phyloP scores from a whole-genome alignment of 805 yeast species.

The Brettanomyces nanus region DNA sequence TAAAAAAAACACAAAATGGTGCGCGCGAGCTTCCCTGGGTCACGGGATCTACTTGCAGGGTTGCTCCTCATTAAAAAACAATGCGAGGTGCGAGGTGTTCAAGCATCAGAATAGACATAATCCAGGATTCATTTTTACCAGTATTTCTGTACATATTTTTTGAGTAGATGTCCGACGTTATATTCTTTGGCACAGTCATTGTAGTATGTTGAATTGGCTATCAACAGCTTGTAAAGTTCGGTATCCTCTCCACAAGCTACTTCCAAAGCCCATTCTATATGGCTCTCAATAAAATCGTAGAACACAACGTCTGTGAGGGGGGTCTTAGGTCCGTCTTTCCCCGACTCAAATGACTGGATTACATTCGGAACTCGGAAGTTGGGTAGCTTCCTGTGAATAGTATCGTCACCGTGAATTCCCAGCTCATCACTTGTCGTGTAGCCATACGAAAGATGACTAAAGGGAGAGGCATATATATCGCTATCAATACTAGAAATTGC shows the following conservation, averaged over 20 bases:
- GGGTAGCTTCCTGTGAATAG: conserved; percentile 52
- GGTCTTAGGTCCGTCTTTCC: conserved; percentile 12
- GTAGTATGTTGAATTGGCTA: conserved; percentile 13
- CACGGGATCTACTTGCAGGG: no score
- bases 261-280: conserved; percentile 18
- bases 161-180: conserved; percentile 36
- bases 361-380: conserved; percentile 71
- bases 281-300: conserved; percentile 58
- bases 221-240: conserved; percentile 10
- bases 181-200: conserved; percentile 30
- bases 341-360: conserved; percentile 42
- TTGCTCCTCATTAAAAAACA: no score
- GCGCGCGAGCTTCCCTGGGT: no score
- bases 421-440: conserved; percentile 77
- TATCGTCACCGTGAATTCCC: conserved; percentile 85
- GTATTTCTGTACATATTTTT: conserved; percentile 29
- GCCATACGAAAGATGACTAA: conserved; percentile 37
- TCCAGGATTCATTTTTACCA: no score
- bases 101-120: no score
- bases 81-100: neutral
- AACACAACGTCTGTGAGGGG: conserved; percentile 61
- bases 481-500: conserved; percentile 5
- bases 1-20: no score
- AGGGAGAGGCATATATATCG: neutral
- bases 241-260: conserved; percentile 13